Conservation (phyloP, 2,329 filamentous ascomycete genomes). For the Beauveria varroae region DNA sequence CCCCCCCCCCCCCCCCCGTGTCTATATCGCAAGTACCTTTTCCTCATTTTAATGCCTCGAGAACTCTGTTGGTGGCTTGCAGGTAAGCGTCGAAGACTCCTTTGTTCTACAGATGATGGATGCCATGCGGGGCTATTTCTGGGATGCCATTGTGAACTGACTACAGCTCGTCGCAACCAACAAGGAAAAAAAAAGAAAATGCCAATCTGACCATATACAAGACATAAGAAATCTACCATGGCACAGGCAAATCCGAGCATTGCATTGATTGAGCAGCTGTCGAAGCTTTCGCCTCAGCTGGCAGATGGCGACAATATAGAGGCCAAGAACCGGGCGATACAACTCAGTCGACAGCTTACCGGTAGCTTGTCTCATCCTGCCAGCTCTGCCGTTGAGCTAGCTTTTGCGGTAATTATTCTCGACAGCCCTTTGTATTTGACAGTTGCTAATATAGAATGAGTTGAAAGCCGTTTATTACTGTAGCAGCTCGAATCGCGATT, state of each 20-base stretch:
- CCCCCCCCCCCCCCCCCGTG: no score
- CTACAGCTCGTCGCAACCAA: neutral
- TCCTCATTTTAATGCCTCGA: neutral
- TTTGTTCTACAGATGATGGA: neutral
- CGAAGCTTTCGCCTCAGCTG: neutral
- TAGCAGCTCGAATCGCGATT: conserved; percentile 5
- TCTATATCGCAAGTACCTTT: neutral
- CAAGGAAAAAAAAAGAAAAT: neutral
- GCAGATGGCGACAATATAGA: neutral
- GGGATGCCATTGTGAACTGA: neutral
- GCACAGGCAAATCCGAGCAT: neutral
- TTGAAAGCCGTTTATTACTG: conserved; percentile 1
- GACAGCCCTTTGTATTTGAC: no score
- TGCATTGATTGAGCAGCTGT: neutral
- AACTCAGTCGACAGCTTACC: neutral
- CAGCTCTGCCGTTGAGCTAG: neutral
- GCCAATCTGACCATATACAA: no score
- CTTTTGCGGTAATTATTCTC: neutral
- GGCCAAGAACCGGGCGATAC: neutral
- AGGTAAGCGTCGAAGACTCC: neutral
- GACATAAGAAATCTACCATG: neutral
- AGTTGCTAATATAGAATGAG: no score
- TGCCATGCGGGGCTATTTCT: neutral
- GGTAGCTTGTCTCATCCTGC: neutral
- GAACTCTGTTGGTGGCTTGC: neutral